Evolutionary conservation across 805 yeast species (phyloP).

Genomic region (Candida krabiensis): DNA sequence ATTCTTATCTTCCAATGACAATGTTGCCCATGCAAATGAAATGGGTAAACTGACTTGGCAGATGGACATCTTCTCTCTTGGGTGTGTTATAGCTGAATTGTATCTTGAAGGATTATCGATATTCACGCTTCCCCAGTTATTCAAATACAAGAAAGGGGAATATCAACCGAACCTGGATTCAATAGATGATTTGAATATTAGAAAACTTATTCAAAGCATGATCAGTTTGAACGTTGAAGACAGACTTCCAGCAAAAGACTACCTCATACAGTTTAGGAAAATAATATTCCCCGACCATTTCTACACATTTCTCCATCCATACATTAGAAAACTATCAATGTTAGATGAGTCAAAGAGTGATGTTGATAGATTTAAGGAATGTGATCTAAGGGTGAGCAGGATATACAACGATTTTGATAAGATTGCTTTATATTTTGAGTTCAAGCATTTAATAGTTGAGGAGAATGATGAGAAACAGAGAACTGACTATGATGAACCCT

Average conservation of each 20-base stretch:
- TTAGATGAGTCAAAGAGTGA: constrained; percentile 4
- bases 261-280: constrained; percentile 51
- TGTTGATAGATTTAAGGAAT: constrained; percentile 36
- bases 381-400: constrained; percentile 58
- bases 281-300: constrained; percentile 66
- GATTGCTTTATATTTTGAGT: constrained; percentile 42
- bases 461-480: constrained; percentile 8
- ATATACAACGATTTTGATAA: constrained; percentile 60
- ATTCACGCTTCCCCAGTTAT: constrained; percentile 83
- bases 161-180: constrained; percentile 61
- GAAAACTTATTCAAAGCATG: constrained; percentile 61
- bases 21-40: constrained; percentile 11
- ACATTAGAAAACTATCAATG: constrained; percentile 45
- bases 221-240: constrained; percentile 60
- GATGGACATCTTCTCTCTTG: constrained; percentile 82
- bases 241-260: constrained; percentile 54
- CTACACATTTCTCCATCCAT: constrained; percentile 68
- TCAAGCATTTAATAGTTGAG: constrained; percentile 27
- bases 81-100: constrained; percentile 89
- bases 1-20: constrained; percentile 44
- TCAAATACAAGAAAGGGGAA: constrained; percentile 73
- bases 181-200: constrained; percentile 50
- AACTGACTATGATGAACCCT: constrained; percentile 14
- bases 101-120: constrained; percentile 84
- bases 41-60: constrained; percentile 44